Base-by-base conservation (phyloP, 2,329 filamentous ascomycete species). In the Mycosphaerella arachidis region DNA sequence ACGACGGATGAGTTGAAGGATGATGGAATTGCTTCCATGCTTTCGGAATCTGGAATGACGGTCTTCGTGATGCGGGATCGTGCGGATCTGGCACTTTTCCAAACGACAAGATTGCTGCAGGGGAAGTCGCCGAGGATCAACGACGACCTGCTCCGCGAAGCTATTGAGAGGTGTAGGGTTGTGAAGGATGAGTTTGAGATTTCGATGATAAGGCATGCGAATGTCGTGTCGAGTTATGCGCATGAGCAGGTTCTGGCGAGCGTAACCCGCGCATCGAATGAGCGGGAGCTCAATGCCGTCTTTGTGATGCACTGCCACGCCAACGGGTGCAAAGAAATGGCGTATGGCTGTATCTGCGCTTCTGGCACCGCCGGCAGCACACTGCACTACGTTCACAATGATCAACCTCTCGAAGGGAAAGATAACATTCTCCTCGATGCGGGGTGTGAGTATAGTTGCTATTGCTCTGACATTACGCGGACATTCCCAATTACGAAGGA, bases 111-210 rank as follows among this genome's bases (percentile, higher is more conserved):
- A 53, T 81, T 90, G 57, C 5, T n/a, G 16, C 87, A 87, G 24
- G 80, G 89, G 53, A 82, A 83, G 18, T 92, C 91, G 68, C 81
- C 83, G 48, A 74, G 82, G 53, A 89, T 85, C 70, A 83, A 94
- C 68, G 75, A 83, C 43, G 71, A 74, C 3, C 71, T 78, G 29
- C 72, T 83, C 24, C 81, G 89, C 70, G 66, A 72, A 2, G 90
- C 89, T 55, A 93, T 97, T 76, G 89, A 96, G 71, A 82, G 86
- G 58, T 88, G 89, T 24, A 86, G 94, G 37, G 88, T 93, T 2
- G 81, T 91, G 74, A 97, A 99, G 78, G 87, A 90, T 48, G 82
- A 84, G 16, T 91, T 95, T 71, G 94, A 99, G 72, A 82, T 97
- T 54, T 86, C 86, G 10, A 84, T 95, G 69, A 88, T 97, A 69